Conservation (phyloP, 2,329 filamentous ascomycete genomes). For the Beauveria rudraprayagi region DNA sequence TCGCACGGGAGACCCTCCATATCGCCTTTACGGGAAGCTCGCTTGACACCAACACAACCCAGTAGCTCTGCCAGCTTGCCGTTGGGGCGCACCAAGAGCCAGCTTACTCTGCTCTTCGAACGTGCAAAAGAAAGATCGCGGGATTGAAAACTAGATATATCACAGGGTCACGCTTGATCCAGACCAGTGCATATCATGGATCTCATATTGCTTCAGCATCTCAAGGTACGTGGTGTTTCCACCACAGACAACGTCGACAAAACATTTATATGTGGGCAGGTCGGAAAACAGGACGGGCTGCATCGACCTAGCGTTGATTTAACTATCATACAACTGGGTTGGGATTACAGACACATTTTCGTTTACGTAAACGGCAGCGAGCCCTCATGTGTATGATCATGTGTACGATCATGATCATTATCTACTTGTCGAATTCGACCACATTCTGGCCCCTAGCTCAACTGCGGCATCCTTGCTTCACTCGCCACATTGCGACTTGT, state of each 20-base stretch:
- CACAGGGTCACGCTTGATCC: background rate
- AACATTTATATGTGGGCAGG: background rate
- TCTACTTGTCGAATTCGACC: no score
- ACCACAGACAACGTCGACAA: background rate
- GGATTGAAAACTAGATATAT: constrained; percentile 10
- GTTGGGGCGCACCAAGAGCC: constrained; percentile 52
- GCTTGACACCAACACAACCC: constrained; percentile 43
- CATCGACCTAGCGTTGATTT: background rate
- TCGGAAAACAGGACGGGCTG: background rate
- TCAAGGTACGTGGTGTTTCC: background rate
- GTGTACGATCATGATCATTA: background rate
- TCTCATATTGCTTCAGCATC: background rate
- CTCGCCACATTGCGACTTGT: background rate
- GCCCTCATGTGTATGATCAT: no score
- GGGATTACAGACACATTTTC: background rate
- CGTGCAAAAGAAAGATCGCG: constrained; percentile 36
- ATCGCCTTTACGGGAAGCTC: constrained; percentile 25
- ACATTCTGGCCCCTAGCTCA: no score
- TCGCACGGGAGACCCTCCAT: constrained; percentile 8
- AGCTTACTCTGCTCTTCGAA: constrained; percentile 50
- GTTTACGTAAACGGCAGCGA: no score
- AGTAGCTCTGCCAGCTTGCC: constrained; percentile 37
- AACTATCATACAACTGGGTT: background rate
- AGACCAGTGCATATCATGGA: background rate
- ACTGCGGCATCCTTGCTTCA: background rate